Evolutionary conservation across 164 flowering plant genomes (phyloP).

Genomic region (Hamamelis virginiana): DNA sequence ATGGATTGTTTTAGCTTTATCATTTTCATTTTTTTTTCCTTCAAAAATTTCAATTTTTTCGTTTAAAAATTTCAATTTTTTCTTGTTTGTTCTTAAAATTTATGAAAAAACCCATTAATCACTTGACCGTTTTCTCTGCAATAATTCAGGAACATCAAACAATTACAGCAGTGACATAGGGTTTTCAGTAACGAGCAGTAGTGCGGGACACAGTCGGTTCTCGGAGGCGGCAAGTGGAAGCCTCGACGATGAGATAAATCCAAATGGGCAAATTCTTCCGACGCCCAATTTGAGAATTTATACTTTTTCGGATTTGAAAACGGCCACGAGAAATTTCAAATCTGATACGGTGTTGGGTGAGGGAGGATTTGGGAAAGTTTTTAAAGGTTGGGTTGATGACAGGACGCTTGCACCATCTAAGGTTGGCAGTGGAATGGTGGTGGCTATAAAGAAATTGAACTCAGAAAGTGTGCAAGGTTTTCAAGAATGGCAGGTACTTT

Average conservation of each 20-base stretch:
- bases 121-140: background rate
- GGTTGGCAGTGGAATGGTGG: constrained; percentile 45
- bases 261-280: constrained; percentile 47
- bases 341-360: constrained; percentile 56
- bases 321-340: constrained; percentile 55
- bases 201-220: constrained; percentile 20
- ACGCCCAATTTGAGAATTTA: constrained; percentile 49
- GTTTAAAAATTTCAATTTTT: background rate
- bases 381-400: constrained; percentile 69
- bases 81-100: background rate
- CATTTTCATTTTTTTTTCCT: too few relatives aligned
- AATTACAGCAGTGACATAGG: constrained; percentile 16
- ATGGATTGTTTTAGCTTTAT: too few relatives aligned
- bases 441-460: constrained; percentile 74
- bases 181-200: constrained; percentile 23
- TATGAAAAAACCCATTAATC: background rate
- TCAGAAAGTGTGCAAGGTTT: constrained; percentile 63
- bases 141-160: constrained; percentile 15
- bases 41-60: background rate
- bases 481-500: constrained; percentile 68
- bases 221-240: constrained; percentile 30
- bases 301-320: constrained; percentile 54
- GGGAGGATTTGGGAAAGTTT: constrained; percentile 83
- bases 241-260: constrained; percentile 22
- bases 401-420: constrained; percentile 44